Conservation (phyloP, 176 grass and related monocot genomes). For the Zea mays region Zm-B73-REFERENCE-NAM-5.0 NC_050096.1:100471001-100471500, state of each 20-base stretch:
- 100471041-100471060: background rate
- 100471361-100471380: constrained; percentile 16
- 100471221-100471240: constrained; percentile 61
- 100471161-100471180: constrained; percentile 52
- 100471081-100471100: constrained; percentile 16
- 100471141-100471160: constrained; percentile 57
- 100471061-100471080: background rate
- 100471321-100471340: background rate
- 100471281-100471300: background rate
- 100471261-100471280: background rate
- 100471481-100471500: background rate
- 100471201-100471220: constrained; percentile 36
- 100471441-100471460: constrained; percentile 52
- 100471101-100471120: background rate
- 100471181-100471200: constrained; percentile 64
- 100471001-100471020: background rate
- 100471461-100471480: constrained; percentile 34
- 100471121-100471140: background rate
- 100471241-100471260: background rate
- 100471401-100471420: constrained; percentile 51
- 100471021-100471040: constrained; percentile 28
- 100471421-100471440: constrained; percentile 61
- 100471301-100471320: background rate
- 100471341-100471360: constrained; percentile 28
- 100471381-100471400: constrained; percentile 67